phyloP scores from a whole-genome alignment of 2,329 filamentous ascomycete species.

The Biscogniauxia marginata region DNA sequence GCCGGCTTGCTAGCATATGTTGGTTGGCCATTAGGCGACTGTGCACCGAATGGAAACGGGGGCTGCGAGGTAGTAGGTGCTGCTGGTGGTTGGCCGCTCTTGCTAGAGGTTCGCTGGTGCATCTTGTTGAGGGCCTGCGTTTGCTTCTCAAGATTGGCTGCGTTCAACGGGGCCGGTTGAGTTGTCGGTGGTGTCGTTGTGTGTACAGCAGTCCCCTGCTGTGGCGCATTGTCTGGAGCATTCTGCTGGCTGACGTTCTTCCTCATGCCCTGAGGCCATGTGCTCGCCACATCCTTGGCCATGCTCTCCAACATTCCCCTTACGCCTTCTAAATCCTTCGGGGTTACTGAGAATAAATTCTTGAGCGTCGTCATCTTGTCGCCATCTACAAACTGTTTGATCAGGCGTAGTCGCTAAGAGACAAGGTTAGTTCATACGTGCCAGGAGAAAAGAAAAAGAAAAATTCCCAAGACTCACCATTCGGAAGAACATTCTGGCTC shows the following conservation, averaged over 20 bases:
- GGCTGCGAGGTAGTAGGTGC: conserved; percentile 58
- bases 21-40: conserved; percentile 60
- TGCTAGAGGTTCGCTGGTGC: conserved; percentile 45
- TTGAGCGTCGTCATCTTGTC: conserved; percentile 46
- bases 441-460: neutral
- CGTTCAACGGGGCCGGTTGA: conserved; percentile 40
- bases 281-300: conserved; percentile 43
- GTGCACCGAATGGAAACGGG: conserved; percentile 54
- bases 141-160: conserved; percentile 53
- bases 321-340: conserved; percentile 50
- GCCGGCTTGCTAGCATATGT: conserved; percentile 52
- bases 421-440: conserved; percentile 32
- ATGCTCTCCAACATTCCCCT: conserved; percentile 51
- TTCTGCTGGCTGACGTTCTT: conserved; percentile 32
- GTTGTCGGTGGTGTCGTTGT: conserved; percentile 33
- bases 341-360: conserved; percentile 50
- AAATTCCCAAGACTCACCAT: conserved; percentile 40
- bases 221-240: conserved; percentile 16
- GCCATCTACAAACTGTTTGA: conserved; percentile 53
- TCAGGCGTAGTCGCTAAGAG: conserved; percentile 50
- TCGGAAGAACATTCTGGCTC: conserved; percentile 52
- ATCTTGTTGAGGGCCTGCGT: conserved; percentile 47
- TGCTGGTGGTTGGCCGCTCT: conserved; percentile 49
- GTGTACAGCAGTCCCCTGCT: conserved; percentile 29
- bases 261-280: conserved; percentile 23